Conservation (phyloP, 202 grass and related monocot genomes). For the Setaria italica region DNA sequence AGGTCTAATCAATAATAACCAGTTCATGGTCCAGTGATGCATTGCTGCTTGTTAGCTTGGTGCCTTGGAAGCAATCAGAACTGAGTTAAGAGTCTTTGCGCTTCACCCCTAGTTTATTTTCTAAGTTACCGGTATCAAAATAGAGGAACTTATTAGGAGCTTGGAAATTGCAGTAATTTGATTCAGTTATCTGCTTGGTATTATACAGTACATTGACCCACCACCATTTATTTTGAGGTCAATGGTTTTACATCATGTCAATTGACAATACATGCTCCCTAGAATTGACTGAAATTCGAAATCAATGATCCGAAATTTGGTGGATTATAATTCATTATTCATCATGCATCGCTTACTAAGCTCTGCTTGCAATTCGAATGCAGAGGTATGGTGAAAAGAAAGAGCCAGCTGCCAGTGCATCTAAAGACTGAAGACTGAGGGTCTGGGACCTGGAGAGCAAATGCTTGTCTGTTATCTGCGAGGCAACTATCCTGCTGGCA, state of each 20-base stretch:
- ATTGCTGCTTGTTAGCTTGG: neutral
- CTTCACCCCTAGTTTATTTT: constrained; percentile 1
- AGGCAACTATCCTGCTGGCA: constrained; percentile 31
- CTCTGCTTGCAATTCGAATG: constrained; percentile 17
- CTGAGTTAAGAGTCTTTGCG: constrained; percentile 9
- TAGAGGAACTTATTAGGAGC: constrained; percentile 2
- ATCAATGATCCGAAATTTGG: neutral
- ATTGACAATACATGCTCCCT: constrained; percentile 4
- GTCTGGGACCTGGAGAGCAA: neutral
- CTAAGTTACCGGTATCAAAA: neutral
- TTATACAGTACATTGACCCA: neutral
- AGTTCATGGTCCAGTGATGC: neutral
- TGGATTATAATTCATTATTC: neutral
- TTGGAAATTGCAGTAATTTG: neutral
- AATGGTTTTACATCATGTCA: neutral
- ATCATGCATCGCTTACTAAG: neutral
- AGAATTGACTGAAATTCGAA: neutral
- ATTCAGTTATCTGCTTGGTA: neutral
- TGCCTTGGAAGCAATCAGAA: neutral
- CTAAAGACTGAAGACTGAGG: constrained; percentile 66
- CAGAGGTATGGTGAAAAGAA: constrained; percentile 84
- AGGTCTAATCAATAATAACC: constrained; percentile 12
- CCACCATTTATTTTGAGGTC: neutral
- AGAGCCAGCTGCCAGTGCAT: constrained; percentile 48
- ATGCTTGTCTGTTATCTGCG: constrained; percentile 6